Evolutionary conservation across 176 grass and related monocot genomes (phyloP).

Genomic region (Cenchrus americanus): DNA sequence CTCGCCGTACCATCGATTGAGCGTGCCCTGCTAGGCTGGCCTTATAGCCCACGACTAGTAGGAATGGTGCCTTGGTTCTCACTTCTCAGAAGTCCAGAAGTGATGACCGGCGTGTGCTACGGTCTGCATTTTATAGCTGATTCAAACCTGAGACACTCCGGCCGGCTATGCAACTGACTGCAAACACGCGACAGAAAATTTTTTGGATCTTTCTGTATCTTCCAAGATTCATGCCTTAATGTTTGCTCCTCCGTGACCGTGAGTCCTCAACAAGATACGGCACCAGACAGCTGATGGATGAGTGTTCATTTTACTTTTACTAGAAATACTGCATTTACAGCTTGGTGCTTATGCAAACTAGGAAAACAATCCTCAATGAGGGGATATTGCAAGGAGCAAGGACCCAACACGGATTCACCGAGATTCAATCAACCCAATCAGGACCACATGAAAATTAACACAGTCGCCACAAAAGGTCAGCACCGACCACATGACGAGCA

Average conservation of each 20-base stretch:
- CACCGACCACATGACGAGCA: background rate
- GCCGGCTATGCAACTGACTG: background rate
- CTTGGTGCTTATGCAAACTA: background rate
- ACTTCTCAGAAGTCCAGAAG: background rate
- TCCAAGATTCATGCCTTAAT: background rate
- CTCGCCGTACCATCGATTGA: constrained; percentile 33
- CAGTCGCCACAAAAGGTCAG: background rate
- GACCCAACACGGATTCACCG: background rate
- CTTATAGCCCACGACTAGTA: background rate
- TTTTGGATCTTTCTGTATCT: background rate
- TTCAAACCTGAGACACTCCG: background rate
- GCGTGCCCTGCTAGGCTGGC: background rate
- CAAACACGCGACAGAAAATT: background rate
- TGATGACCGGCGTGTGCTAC: background rate
- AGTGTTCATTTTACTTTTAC: background rate
- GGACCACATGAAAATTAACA: background rate
- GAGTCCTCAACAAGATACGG: background rate
- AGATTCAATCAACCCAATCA: constrained; percentile 13
- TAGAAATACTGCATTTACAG: background rate
- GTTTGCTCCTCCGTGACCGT: background rate
- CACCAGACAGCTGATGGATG: too few relatives aligned
- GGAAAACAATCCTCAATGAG: background rate
- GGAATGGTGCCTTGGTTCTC: background rate
- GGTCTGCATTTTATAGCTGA: constrained; percentile 28
- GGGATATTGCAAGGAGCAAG: background rate